phyloP scores from a whole-genome alignment of 257 asterid species.

The Solanum appendiculatum region DNA sequence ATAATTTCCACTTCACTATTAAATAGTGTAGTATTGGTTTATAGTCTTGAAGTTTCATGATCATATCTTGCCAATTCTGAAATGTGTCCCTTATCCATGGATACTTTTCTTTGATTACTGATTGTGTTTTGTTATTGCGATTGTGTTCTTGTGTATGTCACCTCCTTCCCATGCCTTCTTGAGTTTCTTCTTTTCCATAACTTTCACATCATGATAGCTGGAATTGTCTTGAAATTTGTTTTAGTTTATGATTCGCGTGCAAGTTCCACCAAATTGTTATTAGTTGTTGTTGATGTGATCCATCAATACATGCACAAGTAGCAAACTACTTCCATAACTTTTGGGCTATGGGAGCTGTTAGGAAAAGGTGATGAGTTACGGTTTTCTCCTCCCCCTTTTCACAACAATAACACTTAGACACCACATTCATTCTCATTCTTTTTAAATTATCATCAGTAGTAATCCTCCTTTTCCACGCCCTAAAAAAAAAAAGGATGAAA shows the following conservation, averaged over 20 bases:
- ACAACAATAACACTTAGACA: neutral
- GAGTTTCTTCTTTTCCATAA: neutral
- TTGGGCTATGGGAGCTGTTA: neutral
- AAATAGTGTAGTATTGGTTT: neutral
- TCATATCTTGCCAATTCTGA: neutral
- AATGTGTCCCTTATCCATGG: neutral
- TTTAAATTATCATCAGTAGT: neutral
- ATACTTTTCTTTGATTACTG: neutral
- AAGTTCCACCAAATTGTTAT: neutral
- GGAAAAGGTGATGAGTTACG: neutral
- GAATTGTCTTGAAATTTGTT: too few species aligned
- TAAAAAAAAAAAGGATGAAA: neutral
- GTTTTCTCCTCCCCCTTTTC: neutral
- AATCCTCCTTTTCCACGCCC: neutral
- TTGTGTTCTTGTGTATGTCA: neutral
- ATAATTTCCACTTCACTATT: too few species aligned
- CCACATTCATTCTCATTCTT: neutral
- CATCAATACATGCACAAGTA: neutral
- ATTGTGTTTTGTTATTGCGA: neutral
- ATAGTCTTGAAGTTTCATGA: neutral
- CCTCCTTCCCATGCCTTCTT: neutral
- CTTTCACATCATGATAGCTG: neutral
- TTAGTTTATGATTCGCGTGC: neutral
- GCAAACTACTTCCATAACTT: neutral
- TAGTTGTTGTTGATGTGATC: neutral